A percentile compares a stretch with the other conserved stretches of the same genome.
Conservation (phyloP, 495 filamentous ascomycete species). For the Cercophora newfieldiana region DNA sequence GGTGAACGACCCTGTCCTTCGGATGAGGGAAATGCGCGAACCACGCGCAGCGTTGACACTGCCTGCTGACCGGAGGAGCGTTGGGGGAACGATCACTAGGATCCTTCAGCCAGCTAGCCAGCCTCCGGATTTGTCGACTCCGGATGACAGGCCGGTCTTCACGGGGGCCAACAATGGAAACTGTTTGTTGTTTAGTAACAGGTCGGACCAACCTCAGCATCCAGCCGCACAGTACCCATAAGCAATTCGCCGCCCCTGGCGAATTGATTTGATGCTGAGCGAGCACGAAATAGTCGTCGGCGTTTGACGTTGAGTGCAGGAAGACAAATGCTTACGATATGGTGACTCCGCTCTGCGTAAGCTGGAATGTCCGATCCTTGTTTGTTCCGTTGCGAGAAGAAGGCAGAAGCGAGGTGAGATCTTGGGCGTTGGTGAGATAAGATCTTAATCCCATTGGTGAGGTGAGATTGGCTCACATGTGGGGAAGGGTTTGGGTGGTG, state of each 20-base stretch:
- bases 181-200: neutral
- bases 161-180: neutral
- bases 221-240: neutral
- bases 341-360: neutral
- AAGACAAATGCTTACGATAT: neutral
- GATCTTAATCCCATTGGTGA: no score
- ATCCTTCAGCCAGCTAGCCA: no score
- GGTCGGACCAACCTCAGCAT: neutral
- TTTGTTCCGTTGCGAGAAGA: no score
- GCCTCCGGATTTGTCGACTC: neutral
- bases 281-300: neutral
- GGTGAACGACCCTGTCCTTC: neutral
- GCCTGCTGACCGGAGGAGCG: neutral
- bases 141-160: no score
- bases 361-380: neutral
- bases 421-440: neutral
- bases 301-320: neutral
- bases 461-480: neutral
- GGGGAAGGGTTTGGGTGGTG: no score
- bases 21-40: neutral
- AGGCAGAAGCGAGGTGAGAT: neutral
- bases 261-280: neutral
- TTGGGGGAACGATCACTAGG: neutral
- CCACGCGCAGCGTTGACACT: neutral
- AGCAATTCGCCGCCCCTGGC: neutral